phyloP scores from a whole-genome alignment of 1,139 yeast species.

The Protomyces gravidus region DNA sequence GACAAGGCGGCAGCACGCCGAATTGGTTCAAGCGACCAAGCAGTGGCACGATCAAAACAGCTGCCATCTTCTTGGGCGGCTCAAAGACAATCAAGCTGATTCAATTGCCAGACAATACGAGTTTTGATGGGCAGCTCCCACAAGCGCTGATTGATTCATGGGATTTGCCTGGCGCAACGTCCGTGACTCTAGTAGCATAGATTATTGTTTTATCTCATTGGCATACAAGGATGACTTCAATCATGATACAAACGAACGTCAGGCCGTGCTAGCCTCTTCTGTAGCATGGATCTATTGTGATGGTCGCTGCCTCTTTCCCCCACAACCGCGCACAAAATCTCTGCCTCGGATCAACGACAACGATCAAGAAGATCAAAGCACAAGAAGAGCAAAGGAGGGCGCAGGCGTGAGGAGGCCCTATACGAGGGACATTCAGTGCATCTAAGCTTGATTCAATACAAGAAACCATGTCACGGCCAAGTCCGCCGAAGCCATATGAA shows the following conservation, averaged over 20 bases:
- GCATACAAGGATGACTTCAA: too few species aligned
- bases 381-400: background rate
- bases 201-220: too few species aligned
- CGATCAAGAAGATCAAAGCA: background rate
- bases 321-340: too few species aligned
- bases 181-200: background rate
- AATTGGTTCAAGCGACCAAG: constrained; percentile 87
- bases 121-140: constrained; percentile 1
- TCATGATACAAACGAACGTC: too few species aligned
- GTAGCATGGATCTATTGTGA: too few species aligned
- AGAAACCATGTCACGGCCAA: constrained; percentile 11
- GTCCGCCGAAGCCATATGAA: constrained; percentile 27
- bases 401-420: too few species aligned
- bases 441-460: too few species aligned
- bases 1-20: constrained; percentile 71
- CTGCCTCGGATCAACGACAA: too few species aligned
- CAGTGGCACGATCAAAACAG: constrained; percentile 74
- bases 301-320: too few species aligned
- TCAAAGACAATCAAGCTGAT: constrained; percentile 54
- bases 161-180: background rate
- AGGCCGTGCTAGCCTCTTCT: too few species aligned
- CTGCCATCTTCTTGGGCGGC: constrained; percentile 67
- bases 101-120: constrained; percentile 35
- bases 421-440: too few species aligned
- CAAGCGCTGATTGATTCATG: background rate